Evolutionary conservation across 371 early-diverging fungal genomes (phyloP).

Genomic region (Phascolomyces articulosus): DNA sequence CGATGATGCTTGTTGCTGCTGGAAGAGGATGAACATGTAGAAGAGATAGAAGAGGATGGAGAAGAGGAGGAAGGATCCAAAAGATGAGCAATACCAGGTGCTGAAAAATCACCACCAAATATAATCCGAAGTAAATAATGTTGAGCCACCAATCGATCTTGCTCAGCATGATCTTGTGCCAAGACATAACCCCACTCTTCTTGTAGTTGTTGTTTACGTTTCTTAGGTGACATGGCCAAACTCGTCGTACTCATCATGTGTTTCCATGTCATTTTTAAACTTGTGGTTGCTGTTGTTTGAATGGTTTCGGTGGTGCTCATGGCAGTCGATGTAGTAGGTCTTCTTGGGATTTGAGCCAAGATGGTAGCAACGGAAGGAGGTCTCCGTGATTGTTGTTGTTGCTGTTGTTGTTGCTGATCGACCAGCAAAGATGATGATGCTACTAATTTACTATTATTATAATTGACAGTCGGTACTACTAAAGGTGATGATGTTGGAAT

Average conservation of each 20-base stretch:
- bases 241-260: not conserved
- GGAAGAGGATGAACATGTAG: too few species aligned
- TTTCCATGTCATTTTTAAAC: slow-evolving; percentile 1
- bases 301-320: slow-evolving; percentile 2
- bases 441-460: not conserved
- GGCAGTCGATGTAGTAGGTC: not conserved
- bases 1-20: not conserved
- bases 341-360: not conserved
- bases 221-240: not conserved
- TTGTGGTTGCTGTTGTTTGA: slow-evolving; percentile 1
- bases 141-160: slow-evolving; percentile 43
- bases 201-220: not conserved
- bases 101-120: slow-evolving; percentile 27
- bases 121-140: slow-evolving; percentile 40
- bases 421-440: not conserved
- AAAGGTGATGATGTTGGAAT: not conserved
- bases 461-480: not conserved
- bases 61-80: not conserved
- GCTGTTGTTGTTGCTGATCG: not conserved
- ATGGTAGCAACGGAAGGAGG: slow-evolving; percentile 14
- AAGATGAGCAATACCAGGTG: slow-evolving; percentile 8
- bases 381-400: slow-evolving; percentile 4
- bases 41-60: slow-evolving; percentile 10
- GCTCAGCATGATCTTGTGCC: slow-evolving; percentile 14
- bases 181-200: slow-evolving; percentile 12